Conservation (phyloP, 2,329 filamentous ascomycete genomes). For the Trichoderma polysporum region DNA sequence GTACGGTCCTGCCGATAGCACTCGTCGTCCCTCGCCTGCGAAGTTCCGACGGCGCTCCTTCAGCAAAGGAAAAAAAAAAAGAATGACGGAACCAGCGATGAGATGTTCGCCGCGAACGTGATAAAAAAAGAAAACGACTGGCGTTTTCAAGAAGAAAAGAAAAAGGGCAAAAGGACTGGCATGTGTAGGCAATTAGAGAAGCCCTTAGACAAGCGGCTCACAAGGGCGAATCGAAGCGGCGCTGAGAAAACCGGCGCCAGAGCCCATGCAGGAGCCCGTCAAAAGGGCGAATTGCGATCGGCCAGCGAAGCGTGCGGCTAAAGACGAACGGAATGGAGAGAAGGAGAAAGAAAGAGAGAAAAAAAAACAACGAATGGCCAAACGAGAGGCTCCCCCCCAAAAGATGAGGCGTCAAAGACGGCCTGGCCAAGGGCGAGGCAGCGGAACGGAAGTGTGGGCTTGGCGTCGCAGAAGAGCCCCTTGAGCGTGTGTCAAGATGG, state of each 20-base stretch:
- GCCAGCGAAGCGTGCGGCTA: constrained; percentile 4
- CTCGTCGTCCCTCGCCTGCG: constrained; percentile 52
- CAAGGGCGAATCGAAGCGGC: not conserved
- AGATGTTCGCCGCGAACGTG: not conserved
- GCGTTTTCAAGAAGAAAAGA: constrained; percentile 1
- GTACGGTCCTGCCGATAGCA: constrained; percentile 44
- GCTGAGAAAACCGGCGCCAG: not conserved
- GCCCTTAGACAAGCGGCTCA: constrained; percentile 1
- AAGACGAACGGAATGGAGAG: not conserved
- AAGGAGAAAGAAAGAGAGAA: not conserved
- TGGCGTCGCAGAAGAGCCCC: constrained; percentile 16
- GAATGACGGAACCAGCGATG: not conserved
- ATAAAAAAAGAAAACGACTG: constrained; percentile 1
- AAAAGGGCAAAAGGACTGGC: not conserved
- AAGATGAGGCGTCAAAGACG: not conserved
- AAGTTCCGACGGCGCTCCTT: constrained; percentile 44
- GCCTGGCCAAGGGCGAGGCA: not conserved
- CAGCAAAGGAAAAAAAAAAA: not conserved
- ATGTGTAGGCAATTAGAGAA: constrained; percentile 5
- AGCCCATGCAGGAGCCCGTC: constrained; percentile 3
- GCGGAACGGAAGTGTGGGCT: not conserved
- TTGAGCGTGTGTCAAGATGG: constrained; percentile 18
- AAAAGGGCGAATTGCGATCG: constrained; percentile 14
- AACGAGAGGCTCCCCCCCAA: not conserved
- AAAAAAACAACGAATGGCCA: not conserved